A percentile compares a stretch with the other conserved stretches of the same genome.
These are phyloP conservation scores for Trametes meyenii DNA, from an alignment of 768 basidiomycete species.

Conservation along the genomic window DNA sequence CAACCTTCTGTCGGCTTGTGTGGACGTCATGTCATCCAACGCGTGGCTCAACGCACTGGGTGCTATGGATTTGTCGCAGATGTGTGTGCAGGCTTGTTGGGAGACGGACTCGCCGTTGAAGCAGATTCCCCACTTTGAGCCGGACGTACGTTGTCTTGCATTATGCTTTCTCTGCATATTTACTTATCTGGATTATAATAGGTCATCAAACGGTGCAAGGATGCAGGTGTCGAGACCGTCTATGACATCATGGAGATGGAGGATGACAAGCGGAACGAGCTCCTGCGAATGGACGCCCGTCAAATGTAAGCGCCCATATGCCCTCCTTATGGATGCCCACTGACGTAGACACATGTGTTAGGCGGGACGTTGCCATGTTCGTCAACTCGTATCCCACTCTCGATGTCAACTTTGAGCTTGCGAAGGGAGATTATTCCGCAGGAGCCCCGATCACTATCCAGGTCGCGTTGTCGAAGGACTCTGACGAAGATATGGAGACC, in stretches of 20 bases:
- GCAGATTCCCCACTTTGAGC: conserved; percentile 96
- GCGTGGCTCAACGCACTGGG: conserved; percentile 93
- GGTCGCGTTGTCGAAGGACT: conserved; percentile 79
- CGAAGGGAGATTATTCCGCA: conserved; percentile 84
- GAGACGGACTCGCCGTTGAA: conserved; percentile 94
- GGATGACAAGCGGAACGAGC: conserved; percentile 79
- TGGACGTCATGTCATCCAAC: conserved; percentile 98
- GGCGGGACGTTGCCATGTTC: conserved; percentile 93
- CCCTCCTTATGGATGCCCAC: not conserved
- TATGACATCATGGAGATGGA: conserved; percentile 99
- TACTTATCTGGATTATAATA: conserved; percentile 30
- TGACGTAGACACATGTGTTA: conserved; percentile 36
- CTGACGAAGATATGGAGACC: conserved; percentile 56
- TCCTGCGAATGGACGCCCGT: conserved; percentile 81
- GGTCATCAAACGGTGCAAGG: conserved; percentile 85
- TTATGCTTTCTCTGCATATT: not conserved
- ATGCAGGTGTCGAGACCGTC: conserved; percentile 80
- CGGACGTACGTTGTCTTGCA: conserved; percentile 56
- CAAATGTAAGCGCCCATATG: conserved; percentile 69
- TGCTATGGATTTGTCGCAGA: conserved; percentile 97
- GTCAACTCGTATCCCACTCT: conserved; percentile 98
- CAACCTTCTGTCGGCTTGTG: conserved; percentile 90
- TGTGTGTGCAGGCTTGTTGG: conserved; percentile 99
- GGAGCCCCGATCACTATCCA: conserved; percentile 81
- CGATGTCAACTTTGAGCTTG: conserved; percentile 87